Percentiles rank a stretch among this genome's conserved stretches.
Conservation (phyloP, 1,284 basidiomycete species). For the Ustilago shanxiensis region DNA sequence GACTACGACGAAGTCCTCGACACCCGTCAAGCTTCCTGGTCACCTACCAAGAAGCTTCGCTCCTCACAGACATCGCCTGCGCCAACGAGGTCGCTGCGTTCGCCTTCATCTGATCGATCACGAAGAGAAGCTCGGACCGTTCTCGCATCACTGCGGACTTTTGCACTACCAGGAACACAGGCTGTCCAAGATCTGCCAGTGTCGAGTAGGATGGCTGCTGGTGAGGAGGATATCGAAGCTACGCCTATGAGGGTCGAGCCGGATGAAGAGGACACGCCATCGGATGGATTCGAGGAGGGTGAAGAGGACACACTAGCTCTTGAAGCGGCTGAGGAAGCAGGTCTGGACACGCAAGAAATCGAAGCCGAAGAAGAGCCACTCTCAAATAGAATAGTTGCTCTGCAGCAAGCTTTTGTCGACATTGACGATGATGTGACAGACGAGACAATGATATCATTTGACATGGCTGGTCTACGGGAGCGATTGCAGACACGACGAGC, state of each 20-base stretch:
- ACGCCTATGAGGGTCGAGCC: constrained; percentile 9
- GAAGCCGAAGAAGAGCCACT: constrained; percentile 9
- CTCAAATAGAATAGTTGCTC: constrained; percentile 14
- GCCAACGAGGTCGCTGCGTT: neutral
- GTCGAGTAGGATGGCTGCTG: constrained; percentile 11
- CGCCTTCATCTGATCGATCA: neutral
- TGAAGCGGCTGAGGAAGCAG: neutral
- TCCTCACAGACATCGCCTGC: neutral
- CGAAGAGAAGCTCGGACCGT: constrained; percentile 11
- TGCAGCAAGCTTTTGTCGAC: neutral
- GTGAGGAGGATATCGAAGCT: constrained; percentile 18
- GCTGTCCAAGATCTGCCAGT: constrained; percentile 14
- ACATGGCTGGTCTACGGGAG: constrained; percentile 7
- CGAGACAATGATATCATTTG: constrained; percentile 10
- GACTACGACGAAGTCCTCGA: constrained; percentile 43
- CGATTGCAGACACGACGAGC: constrained; percentile 23
- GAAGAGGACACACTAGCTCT: neutral
- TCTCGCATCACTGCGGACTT: constrained; percentile 17
- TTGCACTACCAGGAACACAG: constrained; percentile 24
- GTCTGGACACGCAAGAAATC: neutral
- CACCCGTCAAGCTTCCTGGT: constrained; percentile 34
- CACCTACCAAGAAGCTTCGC: constrained; percentile 27
- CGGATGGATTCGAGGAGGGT: constrained; percentile 5
- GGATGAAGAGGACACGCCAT: neutral
- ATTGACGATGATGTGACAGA: neutral